Evolutionary conservation across 1,284 basidiomycete species (phyloP).

Genomic region (Malassezia slooffiae): DNA sequence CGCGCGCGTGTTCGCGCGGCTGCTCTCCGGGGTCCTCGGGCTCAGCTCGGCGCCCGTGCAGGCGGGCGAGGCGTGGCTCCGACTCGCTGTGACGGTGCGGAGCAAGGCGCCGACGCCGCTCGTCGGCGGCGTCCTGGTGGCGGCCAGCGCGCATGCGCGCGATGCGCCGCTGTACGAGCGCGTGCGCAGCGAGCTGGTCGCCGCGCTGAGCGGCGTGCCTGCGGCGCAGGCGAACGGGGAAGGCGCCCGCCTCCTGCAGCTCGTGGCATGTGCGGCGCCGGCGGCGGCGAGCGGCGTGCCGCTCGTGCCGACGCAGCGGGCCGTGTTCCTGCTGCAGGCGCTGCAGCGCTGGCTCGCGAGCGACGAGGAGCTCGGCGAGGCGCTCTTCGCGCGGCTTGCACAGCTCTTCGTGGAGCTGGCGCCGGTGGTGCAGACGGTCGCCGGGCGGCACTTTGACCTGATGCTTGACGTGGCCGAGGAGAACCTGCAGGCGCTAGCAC

Average conservation of each 20-base stretch:
- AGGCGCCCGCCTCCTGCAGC: constrained; percentile 61
- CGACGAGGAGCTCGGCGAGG: constrained; percentile 59
- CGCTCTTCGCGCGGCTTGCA: constrained; percentile 66
- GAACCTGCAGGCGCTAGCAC: constrained; percentile 64
- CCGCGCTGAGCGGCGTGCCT: constrained; percentile 61
- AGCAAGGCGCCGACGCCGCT: constrained; percentile 11
- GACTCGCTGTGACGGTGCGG: constrained; percentile 20
- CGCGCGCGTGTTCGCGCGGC: constrained; percentile 29
- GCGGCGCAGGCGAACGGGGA: constrained; percentile 57
- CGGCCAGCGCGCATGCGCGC: constrained; percentile 1
- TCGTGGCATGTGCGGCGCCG: constrained; percentile 67
- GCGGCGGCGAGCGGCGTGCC: constrained; percentile 68
- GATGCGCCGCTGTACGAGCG: constrained; percentile 58
- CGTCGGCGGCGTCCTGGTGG: constrained; percentile 4
- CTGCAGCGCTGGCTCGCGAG: constrained; percentile 72
- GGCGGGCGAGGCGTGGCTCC: constrained; percentile 35
- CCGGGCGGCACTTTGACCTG: constrained; percentile 81
- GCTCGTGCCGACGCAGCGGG: constrained; percentile 66
- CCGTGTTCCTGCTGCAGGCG: constrained; percentile 77
- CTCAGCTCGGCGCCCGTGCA: constrained; percentile 26
- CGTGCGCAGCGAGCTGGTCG: constrained; percentile 80
- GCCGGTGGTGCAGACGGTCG: constrained; percentile 75
- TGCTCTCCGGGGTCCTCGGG: constrained; percentile 31
- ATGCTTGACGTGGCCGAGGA: constrained; percentile 81
- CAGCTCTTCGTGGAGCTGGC: constrained; percentile 65